Percentiles rank a stretch among this genome's conserved stretches.
These are phyloP conservation scores for Endoconidiophora laricicola DNA, from an alignment of 2,329 filamentous ascomycete species.

Conservation along the genomic window DNA sequence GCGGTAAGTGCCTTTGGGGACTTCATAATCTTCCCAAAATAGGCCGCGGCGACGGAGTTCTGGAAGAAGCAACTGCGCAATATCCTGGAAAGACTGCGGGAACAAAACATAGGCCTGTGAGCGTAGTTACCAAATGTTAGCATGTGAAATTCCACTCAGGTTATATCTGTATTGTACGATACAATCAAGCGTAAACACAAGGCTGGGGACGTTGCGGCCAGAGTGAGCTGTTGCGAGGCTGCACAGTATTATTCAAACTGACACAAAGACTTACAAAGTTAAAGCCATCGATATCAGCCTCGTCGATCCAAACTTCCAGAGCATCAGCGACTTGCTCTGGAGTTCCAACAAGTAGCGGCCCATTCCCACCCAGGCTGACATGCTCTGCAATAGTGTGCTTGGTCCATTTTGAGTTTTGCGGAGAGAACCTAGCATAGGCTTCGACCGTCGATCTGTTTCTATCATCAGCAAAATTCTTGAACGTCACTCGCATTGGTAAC, in stretches of 20 bases:
- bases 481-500: too few species aligned
- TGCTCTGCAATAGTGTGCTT: conserved; percentile 53
- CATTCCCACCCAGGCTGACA: conserved; percentile 47
- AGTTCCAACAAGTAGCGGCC: conserved; percentile 47
- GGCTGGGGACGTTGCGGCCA: too few species aligned
- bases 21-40: conserved; percentile 37
- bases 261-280: conserved; percentile 35
- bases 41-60: conserved; percentile 43
- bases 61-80: conserved; percentile 47
- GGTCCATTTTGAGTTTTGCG: conserved; percentile 51
- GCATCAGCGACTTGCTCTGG: conserved; percentile 47
- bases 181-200: too few species aligned
- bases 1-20: conserved; percentile 40
- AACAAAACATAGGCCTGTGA: conserved; percentile 42
- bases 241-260: too few species aligned
- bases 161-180: background rate
- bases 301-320: conserved; percentile 48
- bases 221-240: too few species aligned
- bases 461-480: too few species aligned
- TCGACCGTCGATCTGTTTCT: conserved; percentile 32
- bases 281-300: conserved; percentile 59
- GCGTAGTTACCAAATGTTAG: too few species aligned
- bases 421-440: conserved; percentile 37
- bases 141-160: background rate
- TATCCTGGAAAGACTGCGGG: conserved; percentile 50